phyloP scores from a whole-genome alignment of 106 monocot genomes.

The Dendrobium huoshanense region DNA sequence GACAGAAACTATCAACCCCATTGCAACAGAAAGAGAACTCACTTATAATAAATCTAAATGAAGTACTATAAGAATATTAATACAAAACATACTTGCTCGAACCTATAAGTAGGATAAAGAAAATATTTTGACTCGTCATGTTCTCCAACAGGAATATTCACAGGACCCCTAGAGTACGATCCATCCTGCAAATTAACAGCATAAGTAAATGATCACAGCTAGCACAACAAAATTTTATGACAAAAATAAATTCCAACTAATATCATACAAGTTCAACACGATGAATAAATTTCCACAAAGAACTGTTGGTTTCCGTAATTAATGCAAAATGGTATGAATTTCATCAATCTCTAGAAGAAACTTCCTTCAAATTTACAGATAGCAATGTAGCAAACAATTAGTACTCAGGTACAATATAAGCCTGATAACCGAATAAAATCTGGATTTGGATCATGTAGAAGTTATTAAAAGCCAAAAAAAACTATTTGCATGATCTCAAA shows the following conservation, averaged over 20 bases:
- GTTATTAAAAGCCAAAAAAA: background rate
- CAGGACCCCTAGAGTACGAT: slow-evolving; percentile 93
- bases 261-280: background rate
- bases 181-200: slow-evolving; percentile 74
- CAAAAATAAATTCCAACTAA: background rate
- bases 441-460: background rate
- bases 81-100: slow-evolving; percentile 63
- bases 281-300: background rate
- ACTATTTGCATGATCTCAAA: background rate
- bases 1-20: background rate
- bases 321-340: background rate
- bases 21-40: background rate
- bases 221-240: background rate
- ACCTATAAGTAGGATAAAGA: slow-evolving; percentile 76
- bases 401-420: background rate
- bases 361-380: background rate
- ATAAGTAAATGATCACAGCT: background rate
- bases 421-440: background rate
- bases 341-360: background rate
- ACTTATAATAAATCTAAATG: background rate
- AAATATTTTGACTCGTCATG: slow-evolving; percentile 81
- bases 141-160: slow-evolving; percentile 62
- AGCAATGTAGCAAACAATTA: background rate
- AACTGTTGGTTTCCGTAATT: background rate
- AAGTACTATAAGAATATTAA: no score